Evolutionary conservation across 441 rosid species (phyloP).

Genomic region (Croton setiger): DNA sequence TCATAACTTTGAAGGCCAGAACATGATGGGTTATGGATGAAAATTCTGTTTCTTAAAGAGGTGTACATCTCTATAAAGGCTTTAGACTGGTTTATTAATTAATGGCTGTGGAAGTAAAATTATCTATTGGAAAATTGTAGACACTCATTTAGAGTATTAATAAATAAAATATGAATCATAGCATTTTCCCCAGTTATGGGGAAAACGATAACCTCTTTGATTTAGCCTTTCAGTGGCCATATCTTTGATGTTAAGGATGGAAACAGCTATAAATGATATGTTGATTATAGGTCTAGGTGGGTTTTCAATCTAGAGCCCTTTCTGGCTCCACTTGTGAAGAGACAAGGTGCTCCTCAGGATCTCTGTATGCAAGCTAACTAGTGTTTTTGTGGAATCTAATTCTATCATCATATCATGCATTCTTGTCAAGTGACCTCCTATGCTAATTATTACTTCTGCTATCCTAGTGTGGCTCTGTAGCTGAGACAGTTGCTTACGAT

Average conservation of each 20-base stretch:
- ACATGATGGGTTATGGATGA: not conserved
- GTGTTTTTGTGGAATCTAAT: not conserved
- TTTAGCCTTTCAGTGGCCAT: not conserved
- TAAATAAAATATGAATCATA: not conserved
- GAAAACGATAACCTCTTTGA: not conserved
- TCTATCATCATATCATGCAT: not conserved
- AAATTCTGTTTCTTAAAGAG: not conserved
- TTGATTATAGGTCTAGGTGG: not conserved
- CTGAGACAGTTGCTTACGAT: slow-evolving; percentile 98
- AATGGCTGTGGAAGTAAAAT: not conserved
- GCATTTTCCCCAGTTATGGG: not conserved
- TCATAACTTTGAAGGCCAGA: not conserved
- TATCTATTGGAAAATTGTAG: not conserved
- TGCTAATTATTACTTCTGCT: slow-evolving; percentile 27
- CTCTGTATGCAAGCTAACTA: not conserved
- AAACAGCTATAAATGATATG: not conserved
- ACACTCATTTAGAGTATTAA: not conserved
- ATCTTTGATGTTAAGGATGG: not conserved
- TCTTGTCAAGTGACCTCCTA: slow-evolving; percentile 13
- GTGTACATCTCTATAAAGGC: not conserved
- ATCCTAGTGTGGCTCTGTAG: slow-evolving; percentile 87
- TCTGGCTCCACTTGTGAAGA: slow-evolving; percentile 2
- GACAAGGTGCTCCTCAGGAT: not conserved
- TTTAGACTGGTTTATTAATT: not conserved
- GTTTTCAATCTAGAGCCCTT: not conserved